These are phyloP conservation scores for Pseudocercospora musae DNA, from an alignment of 2,329 filamentous ascomycete species.

Conservation along the genomic window DNA sequence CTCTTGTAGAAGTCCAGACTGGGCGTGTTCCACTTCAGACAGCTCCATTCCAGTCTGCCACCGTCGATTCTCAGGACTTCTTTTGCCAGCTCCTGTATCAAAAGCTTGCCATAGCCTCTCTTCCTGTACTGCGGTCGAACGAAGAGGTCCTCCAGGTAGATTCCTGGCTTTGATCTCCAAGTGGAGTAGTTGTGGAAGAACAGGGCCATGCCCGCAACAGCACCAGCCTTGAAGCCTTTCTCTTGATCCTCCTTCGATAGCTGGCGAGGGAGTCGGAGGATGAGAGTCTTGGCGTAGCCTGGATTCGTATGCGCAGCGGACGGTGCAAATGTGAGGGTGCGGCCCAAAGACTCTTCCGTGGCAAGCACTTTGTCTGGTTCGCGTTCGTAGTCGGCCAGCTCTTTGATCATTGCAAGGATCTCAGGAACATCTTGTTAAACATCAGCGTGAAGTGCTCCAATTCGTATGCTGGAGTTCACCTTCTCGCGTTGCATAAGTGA, in stretches of 20 bases:
- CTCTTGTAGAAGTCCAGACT: constrained; percentile 78
- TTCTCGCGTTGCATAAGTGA: constrained; percentile 59
- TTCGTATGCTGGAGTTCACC: constrained; percentile 7
- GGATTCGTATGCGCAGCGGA: constrained; percentile 37
- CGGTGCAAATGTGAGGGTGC: constrained; percentile 74
- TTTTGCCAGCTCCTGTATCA: constrained; percentile 74
- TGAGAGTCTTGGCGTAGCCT: constrained; percentile 71
- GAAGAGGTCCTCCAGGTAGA: constrained; percentile 93
- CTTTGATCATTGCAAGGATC: constrained; percentile 80
- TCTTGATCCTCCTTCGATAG: constrained; percentile 27
- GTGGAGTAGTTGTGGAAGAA: constrained; percentile 97
- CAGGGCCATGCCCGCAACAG: constrained; percentile 72
- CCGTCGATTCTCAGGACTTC: constrained; percentile 72
- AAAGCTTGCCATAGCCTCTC: constrained; percentile 72
- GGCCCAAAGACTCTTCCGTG: constrained; percentile 67
- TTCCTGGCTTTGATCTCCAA: constrained; percentile 80
- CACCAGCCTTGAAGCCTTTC: constrained; percentile 31
- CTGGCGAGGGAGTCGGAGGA: constrained; percentile 48
- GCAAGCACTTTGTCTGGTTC: constrained; percentile 71
- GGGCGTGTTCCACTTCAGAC: constrained; percentile 89
- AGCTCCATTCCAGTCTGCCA: constrained; percentile 80
- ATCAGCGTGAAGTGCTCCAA: neutral
- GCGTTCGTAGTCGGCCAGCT: constrained; percentile 85
- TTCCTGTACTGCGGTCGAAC: constrained; percentile 68
- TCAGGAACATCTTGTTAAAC: constrained; percentile 64